phyloP scores from a whole-genome alignment of 805 yeast genomes.

The Sugiyamaella floridensis region DNA sequence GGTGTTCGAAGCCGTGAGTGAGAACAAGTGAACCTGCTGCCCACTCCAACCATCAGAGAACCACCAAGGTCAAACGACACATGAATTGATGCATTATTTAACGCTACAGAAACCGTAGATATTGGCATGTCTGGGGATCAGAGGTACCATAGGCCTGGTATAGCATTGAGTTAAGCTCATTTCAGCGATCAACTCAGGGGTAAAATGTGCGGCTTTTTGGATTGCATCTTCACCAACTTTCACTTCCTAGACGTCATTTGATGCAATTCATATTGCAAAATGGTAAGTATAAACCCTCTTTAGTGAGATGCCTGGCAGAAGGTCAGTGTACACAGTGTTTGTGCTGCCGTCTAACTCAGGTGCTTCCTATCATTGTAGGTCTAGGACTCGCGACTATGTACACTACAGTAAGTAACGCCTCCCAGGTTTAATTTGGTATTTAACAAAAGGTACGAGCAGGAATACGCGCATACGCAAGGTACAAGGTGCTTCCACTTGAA shows the following conservation, averaged over 20 bases:
- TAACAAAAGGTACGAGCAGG: conserved; percentile 26
- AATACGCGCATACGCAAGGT: conserved; percentile 26
- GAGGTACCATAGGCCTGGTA: too few species aligned
- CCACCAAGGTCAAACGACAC: not conserved
- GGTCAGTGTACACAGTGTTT: not conserved
- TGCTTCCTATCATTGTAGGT: conserved; percentile 25
- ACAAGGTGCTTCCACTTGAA: conserved; percentile 26
- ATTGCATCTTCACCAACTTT: not conserved
- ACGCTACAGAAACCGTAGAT: too few species aligned
- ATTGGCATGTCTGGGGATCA: too few species aligned
- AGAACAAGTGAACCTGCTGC: too few species aligned
- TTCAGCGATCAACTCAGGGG: not conserved
- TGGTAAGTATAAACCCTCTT: not conserved
- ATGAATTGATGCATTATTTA: not conserved
- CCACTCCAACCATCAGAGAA: too few species aligned
- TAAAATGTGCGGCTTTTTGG: not conserved
- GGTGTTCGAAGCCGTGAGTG: too few species aligned
- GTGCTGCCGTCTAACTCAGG: conserved; percentile 9
- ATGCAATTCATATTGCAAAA: too few species aligned
- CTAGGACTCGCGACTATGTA: conserved; percentile 23
- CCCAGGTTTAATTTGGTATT: not conserved
- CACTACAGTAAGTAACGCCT: conserved; percentile 21
- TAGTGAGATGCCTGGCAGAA: too few species aligned
- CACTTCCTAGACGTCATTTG: too few species aligned
- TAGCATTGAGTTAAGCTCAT: too few species aligned